Evolutionary conservation across 2,329 filamentous ascomycete species (phyloP).

Genomic region (Hymenoscyphus repandus): DNA sequence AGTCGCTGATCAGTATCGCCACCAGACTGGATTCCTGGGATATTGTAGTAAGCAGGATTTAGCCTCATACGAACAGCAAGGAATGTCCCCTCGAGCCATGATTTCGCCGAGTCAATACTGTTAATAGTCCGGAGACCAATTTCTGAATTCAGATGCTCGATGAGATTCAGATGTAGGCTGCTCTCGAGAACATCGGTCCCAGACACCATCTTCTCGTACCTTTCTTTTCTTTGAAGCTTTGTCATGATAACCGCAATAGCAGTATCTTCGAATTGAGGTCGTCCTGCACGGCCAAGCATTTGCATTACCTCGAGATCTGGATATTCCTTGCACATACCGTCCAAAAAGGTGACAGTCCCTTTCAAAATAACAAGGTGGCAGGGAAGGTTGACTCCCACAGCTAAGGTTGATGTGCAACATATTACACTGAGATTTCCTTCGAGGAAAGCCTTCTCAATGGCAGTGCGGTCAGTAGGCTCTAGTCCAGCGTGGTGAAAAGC

Average conservation of each 20-base stretch:
- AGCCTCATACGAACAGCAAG: slow-evolving; percentile 67
- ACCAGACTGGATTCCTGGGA: slow-evolving; percentile 47
- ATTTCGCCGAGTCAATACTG: slow-evolving; percentile 58
- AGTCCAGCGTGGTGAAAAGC: slow-evolving; percentile 82
- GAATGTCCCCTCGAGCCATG: slow-evolving; percentile 75
- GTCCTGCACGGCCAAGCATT: slow-evolving; percentile 79
- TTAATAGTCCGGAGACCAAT: slow-evolving; percentile 70
- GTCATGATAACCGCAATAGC: slow-evolving; percentile 79
- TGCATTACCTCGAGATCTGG: slow-evolving; percentile 84
- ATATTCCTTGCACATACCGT: slow-evolving; percentile 61
- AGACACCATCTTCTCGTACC: slow-evolving; percentile 69
- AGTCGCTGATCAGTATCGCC: slow-evolving; percentile 57
- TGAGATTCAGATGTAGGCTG: slow-evolving; percentile 69
- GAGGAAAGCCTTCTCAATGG: slow-evolving; percentile 64
- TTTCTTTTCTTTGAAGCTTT: slow-evolving; percentile 52
- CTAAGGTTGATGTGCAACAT: slow-evolving; percentile 81
- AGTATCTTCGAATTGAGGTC: slow-evolving; percentile 75
- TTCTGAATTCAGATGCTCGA: slow-evolving; percentile 78
- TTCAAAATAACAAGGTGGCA: slow-evolving; percentile 82
- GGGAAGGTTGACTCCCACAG: slow-evolving; percentile 78
- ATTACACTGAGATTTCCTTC: slow-evolving; percentile 71
- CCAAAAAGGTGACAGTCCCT: slow-evolving; percentile 64
- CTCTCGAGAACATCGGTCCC: slow-evolving; percentile 73
- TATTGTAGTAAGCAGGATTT: slow-evolving; percentile 66
- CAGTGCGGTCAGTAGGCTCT: slow-evolving; percentile 54